These are phyloP conservation scores for Spinacia oleracea DNA, from an alignment of 179 eudicot species.

Conservation along the genomic window DNA sequence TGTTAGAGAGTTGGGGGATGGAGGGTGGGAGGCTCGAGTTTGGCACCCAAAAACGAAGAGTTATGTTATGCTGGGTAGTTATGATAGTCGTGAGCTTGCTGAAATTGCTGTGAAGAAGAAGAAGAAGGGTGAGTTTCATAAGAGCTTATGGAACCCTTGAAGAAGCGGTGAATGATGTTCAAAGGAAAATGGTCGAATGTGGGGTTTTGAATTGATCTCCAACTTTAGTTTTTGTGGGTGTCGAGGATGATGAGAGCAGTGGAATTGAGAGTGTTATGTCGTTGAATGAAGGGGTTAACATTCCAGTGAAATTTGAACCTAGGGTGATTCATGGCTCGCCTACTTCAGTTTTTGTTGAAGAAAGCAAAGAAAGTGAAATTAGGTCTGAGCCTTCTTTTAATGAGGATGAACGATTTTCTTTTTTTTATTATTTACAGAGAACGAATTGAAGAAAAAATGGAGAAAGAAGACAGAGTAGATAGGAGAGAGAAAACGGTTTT, in stretches of 20 bases:
- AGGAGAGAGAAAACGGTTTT: too few relatives aligned
- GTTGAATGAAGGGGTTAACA: neutral
- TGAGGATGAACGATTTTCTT: too few relatives aligned
- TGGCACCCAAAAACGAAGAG: conserved; percentile 23
- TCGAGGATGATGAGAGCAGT: conserved; percentile 15
- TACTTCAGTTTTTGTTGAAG: neutral
- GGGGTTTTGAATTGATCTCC: conserved; percentile 22
- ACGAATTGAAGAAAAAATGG: too few relatives aligned
- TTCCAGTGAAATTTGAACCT: neutral
- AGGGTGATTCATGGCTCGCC: conserved; percentile 13
- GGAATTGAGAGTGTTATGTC: neutral
- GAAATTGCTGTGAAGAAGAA: conserved; percentile 4
- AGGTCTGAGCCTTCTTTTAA: too few relatives aligned
- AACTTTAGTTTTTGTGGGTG: conserved; percentile 26
- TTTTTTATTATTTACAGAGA: too few relatives aligned
- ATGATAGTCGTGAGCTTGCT: conserved; percentile 22
- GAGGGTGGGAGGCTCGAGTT: conserved; percentile 23
- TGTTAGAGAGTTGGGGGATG: conserved; percentile 18
- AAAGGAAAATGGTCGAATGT: conserved; percentile 13
- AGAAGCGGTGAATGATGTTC: conserved; percentile 25
- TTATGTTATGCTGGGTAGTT: conserved; percentile 11
- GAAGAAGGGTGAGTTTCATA: conserved; percentile 27
- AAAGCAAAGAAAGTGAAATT: conserved; percentile 15
- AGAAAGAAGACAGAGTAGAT: too few relatives aligned
- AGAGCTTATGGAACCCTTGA: conserved; percentile 25